Conservation (phyloP, 257 asterid species). For the Paraleonurus japonicus region DNA sequence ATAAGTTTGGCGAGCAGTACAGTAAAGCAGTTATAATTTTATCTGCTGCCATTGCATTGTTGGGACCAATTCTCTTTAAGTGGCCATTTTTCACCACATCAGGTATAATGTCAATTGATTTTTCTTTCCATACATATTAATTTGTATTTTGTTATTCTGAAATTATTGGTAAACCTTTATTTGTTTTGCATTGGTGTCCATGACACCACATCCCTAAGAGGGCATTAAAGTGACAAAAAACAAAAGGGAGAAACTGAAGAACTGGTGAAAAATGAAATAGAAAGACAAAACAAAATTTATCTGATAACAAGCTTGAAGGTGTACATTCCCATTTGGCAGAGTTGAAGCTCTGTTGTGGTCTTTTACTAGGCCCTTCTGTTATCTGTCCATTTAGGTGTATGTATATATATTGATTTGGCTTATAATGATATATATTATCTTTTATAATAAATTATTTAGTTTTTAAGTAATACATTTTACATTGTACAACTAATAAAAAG, state of each 20-base stretch:
- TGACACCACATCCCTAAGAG: background rate
- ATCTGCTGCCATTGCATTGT: conserved; percentile 69
- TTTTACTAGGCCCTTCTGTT: conserved; percentile 1
- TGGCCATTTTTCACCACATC: conserved; percentile 92
- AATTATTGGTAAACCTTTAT: conserved; percentile 6
- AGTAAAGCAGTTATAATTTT: conserved; percentile 80
- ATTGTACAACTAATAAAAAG: background rate
- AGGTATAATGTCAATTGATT: conserved; percentile 50
- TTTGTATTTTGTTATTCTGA: background rate
- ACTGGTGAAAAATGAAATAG: background rate
- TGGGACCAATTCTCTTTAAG: conserved; percentile 90
- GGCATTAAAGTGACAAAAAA: background rate
- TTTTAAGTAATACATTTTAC: background rate
- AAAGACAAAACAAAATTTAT: background rate
- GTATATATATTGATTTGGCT: background rate
- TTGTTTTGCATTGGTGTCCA: background rate
- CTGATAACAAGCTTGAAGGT: conserved; percentile 3
- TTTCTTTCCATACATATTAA: background rate
- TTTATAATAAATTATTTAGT: background rate
- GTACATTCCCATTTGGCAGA: background rate
- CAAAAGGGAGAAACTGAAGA: background rate
- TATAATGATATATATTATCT: background rate
- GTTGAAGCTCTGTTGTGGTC: background rate
- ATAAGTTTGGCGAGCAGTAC: conserved; percentile 90
- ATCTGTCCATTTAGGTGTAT: background rate